Evolutionary conservation across 768 basidiomycete species (phyloP), one percentile per base, ranked within the genome.

Genomic region (Mycena polygramma): DNA sequence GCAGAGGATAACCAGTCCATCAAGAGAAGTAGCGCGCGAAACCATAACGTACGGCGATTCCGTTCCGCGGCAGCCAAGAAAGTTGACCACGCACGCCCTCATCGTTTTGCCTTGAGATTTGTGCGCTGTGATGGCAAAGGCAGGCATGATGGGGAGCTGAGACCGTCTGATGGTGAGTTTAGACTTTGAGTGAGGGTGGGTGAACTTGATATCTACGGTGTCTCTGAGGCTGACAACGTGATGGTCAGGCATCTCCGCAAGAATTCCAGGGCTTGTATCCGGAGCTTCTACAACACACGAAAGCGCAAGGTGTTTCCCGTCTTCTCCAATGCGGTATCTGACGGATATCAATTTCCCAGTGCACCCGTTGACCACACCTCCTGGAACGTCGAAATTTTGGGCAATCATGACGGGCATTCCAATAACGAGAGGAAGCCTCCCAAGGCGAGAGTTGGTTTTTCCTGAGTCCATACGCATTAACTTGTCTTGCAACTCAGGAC

Each of bases 351-450:
- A 24, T 0, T n/a, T 74, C 0, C 78, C 77, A 1, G 22, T 26
- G 17, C 68, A 72, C 0, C 79, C 80, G 60, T 81, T 81, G 0
- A 79, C 75, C 20, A 79, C 63, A 0, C 79, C 77, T 0, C 72
- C 70, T 1, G 66, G 62, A 0, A 80, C 74, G 39, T 79, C 77
- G 43, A 73, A 78, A 30, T 81, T 81, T 30, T 79, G 73, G 0
- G 68, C 46, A 0, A 82, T 61, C 22, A 79, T 74, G 3, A 82
- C 77, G 1, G 76, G 79, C 79, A 81, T 81, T 0, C 80, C 81
- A 9, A 77, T 66, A 0, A 77, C 80, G 0, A 82, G 57, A 2
- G 77, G 80, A 0, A 81, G 17, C 10, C 60, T 49, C 0, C 76
- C 74, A 2, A 77, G 63, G 0, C 75, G 57, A 1, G 73, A 73